phyloP scores from a whole-genome alignment of 2,329 filamentous ascomycete species.

The Neurospora sp. region DNA sequence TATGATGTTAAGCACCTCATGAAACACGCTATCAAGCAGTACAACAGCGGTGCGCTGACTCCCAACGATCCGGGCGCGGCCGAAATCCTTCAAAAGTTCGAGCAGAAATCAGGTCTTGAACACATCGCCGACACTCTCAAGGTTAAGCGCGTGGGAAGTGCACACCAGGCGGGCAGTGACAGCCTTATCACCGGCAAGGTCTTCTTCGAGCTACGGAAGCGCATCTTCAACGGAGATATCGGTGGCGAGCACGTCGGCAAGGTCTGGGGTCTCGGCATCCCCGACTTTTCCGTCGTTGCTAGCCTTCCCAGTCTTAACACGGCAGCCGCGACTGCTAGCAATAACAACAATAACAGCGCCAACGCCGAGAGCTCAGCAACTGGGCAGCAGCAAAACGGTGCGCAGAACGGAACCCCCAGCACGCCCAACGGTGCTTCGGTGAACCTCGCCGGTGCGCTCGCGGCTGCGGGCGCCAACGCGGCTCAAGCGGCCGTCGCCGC shows the following conservation, averaged over 20 bases:
- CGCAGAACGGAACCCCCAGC: constrained; percentile 45
- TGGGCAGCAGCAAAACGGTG: constrained; percentile 21
- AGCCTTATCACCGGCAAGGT: constrained; percentile 87
- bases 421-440: constrained; percentile 55
- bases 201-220: constrained; percentile 86
- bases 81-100: constrained; percentile 74
- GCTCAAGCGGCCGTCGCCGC: neutral
- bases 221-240: constrained; percentile 77
- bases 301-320: constrained; percentile 5
- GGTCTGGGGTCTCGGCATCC: constrained; percentile 83
- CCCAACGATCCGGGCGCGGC: constrained; percentile 54
- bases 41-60: constrained; percentile 52
- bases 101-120: constrained; percentile 84
- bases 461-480: constrained; percentile 38
- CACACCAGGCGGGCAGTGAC: constrained; percentile 90
- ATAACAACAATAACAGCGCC: constrained; percentile 3
- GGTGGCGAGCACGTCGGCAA: constrained; percentile 77
- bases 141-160: constrained; percentile 76
- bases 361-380: constrained; percentile 22
- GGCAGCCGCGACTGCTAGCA: constrained; percentile 15
- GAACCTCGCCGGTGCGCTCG: constrained; percentile 49
- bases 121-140: constrained; percentile 90
- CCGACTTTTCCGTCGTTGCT: constrained; percentile 42
- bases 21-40: constrained; percentile 71
- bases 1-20: constrained; percentile 98